Evolutionary conservation across 768 basidiomycete species (phyloP), one percentile per base, ranked within the genome.

Genomic region (Trichaptum fuscoviolaceum): DNA sequence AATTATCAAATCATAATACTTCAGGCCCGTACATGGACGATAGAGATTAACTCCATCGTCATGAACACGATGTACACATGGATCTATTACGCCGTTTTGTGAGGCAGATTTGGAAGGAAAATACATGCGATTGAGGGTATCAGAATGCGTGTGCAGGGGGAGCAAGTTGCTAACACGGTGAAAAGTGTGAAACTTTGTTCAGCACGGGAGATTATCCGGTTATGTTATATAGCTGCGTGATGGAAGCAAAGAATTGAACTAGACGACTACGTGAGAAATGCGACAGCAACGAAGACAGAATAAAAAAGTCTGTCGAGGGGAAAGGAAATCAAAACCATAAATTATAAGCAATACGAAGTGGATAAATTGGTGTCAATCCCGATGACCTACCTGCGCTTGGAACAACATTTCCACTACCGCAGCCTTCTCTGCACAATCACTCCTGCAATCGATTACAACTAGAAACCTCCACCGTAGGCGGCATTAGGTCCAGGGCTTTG

Each of bases 401-500:
- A 20, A 52, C 42, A 52, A 12, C 42, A 52, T 52, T 52, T 52
- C 42, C 20, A 20, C 12, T 52, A 52, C 20, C 42, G 20, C 5
- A 52, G 20, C 42, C 42, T 52, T 52, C 42, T 20, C 12, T 8
- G 8, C 30, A 30, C 30, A 30, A 30, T 12, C 42, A 52, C 20
- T 52, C 12, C 12, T 15, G 42, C 42, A 12, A 52, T 15, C 42
- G 15, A 20, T 20, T 52, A 20, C 12, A 52, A 52, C 59, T 61
- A 61, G 30, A 18, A 61, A 25, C 59, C 59, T 5, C 59, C 59
- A 3, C 79, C 82, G 58, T 84, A 85, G 30, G 77, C 85, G 6
- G 75, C 69, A 63, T 81, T 78, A 1, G 84, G 84, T 2, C 79
- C 80, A 12, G 86, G 86, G 20, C 82, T 82, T 65, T 73, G 74